Conservation (phyloP, 441 rosid genomes). For the Biscutella laevigata region DNA sequence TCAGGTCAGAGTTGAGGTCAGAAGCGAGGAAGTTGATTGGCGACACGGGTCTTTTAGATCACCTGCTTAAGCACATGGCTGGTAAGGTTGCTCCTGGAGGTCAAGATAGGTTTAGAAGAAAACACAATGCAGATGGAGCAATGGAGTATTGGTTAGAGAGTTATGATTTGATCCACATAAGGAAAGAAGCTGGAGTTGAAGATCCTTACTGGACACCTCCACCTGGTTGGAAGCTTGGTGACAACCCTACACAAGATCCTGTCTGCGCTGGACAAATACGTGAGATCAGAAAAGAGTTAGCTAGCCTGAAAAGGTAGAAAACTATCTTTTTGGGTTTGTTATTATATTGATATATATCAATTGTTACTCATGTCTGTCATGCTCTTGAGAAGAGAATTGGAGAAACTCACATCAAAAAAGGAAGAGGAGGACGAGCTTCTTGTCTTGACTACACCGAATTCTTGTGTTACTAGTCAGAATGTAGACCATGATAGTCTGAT, state of each 20-base stretch:
- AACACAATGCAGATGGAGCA: slow-evolving; percentile 90
- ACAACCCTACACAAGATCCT: slow-evolving; percentile 77
- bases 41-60: slow-evolving; percentile 89
- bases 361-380: background rate
- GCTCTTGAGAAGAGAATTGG: slow-evolving; percentile 35
- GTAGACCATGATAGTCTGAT: slow-evolving; percentile 31
- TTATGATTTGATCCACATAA: slow-evolving; percentile 54
- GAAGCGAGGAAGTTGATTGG: slow-evolving; percentile 89
- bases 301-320: slow-evolving; percentile 42
- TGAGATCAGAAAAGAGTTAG: slow-evolving; percentile 49
- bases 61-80: slow-evolving; percentile 92
- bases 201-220: slow-evolving; percentile 99
- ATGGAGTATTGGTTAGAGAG: slow-evolving; percentile 97
- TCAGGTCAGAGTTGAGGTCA: slow-evolving; percentile 63
- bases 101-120: slow-evolving; percentile 69
- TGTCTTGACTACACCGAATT: slow-evolving; percentile 32
- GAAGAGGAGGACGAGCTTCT: slow-evolving; percentile 38
- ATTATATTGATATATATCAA: background rate
- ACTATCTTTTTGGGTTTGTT: background rate
- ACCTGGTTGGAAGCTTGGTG: slow-evolving; percentile 89
- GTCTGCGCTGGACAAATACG: slow-evolving; percentile 59
- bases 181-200: slow-evolving; percentile 75
- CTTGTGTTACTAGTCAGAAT: slow-evolving; percentile 37
- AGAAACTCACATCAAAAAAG: slow-evolving; percentile 39
- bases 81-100: slow-evolving; percentile 94